These are phyloP conservation scores for Diutina rugosa DNA, from an alignment of 1,139 yeast genomes.

Conservation along the genomic window DNA sequence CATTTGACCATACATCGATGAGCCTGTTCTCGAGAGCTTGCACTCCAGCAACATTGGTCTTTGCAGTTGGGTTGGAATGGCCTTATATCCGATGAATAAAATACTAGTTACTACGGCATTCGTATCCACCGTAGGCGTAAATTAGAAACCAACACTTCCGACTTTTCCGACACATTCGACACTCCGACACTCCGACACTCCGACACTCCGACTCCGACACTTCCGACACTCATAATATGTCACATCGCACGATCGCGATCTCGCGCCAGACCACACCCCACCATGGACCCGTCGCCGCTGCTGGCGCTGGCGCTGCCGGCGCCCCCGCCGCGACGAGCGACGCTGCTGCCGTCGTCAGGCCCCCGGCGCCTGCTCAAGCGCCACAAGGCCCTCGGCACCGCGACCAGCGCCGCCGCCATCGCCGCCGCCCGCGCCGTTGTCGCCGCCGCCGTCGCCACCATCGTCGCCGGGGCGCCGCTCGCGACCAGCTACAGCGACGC, in stretches of 20 bases:
- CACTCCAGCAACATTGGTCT: too few relatives aligned
- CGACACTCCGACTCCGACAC: background rate
- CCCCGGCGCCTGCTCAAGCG: background rate
- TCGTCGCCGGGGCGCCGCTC: background rate
- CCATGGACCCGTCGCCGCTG: background rate
- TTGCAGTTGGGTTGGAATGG: too few relatives aligned
- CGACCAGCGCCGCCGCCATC: background rate
- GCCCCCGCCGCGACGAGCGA: background rate
- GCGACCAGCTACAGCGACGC: background rate
- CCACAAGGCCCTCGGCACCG: background rate
- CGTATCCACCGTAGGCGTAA: too few relatives aligned
- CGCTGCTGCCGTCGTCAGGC: background rate
- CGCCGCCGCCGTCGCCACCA: background rate
- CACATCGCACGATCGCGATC: background rate
- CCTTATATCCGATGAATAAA: too few relatives aligned
- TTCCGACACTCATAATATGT: background rate
- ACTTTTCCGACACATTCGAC: too few relatives aligned
- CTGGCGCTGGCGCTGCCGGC: background rate
- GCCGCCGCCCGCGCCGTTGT: background rate
- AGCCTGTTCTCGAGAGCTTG: too few relatives aligned
- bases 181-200: background rate
- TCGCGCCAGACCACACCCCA: background rate
- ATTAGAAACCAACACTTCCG: too few relatives aligned
- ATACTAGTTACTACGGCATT: too few relatives aligned
- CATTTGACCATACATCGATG: too few relatives aligned